Evolutionary conservation across 805 yeast genomes (phyloP).

Genomic region (Monosporozyma unispora): DNA sequence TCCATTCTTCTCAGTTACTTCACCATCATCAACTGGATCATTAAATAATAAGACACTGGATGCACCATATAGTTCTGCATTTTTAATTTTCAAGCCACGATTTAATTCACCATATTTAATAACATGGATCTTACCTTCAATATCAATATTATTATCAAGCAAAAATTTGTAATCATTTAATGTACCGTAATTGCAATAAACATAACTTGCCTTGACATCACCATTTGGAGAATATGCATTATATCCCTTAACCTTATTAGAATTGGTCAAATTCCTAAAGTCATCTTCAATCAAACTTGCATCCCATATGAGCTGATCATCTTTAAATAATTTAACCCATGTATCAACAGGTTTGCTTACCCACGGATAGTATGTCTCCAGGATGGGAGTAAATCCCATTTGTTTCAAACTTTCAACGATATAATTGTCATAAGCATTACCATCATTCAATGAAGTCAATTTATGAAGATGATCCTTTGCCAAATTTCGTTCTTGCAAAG

Average conservation of each 20-base stretch:
- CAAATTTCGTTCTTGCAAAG: slow-evolving; percentile 31
- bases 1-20: slow-evolving; percentile 47
- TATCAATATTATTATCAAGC: slow-evolving; percentile 32
- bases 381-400: slow-evolving; percentile 41
- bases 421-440: slow-evolving; percentile 35
- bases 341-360: slow-evolving; percentile 44
- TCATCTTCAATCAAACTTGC: slow-evolving; percentile 46
- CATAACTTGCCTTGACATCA: slow-evolving; percentile 43
- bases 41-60: slow-evolving; percentile 43
- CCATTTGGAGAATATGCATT: slow-evolving; percentile 63
- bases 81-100: slow-evolving; percentile 48
- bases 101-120: slow-evolving; percentile 43
- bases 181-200: slow-evolving; percentile 55
- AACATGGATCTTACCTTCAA: slow-evolving; percentile 50
- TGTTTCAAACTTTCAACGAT: slow-evolving; percentile 42
- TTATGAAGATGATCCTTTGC: slow-evolving; percentile 25
- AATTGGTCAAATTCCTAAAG: background rate
- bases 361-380: slow-evolving; percentile 51
- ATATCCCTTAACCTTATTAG: slow-evolving; percentile 42
- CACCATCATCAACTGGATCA: slow-evolving; percentile 44
- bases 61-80: slow-evolving; percentile 58
- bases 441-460: slow-evolving; percentile 17
- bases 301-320: slow-evolving; percentile 34
- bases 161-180: slow-evolving; percentile 44
- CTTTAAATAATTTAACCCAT: slow-evolving; percentile 28